Base-by-base conservation (phyloP, 129 eudicot species). In the Pseudognaphalium luteoalbum region DNA sequence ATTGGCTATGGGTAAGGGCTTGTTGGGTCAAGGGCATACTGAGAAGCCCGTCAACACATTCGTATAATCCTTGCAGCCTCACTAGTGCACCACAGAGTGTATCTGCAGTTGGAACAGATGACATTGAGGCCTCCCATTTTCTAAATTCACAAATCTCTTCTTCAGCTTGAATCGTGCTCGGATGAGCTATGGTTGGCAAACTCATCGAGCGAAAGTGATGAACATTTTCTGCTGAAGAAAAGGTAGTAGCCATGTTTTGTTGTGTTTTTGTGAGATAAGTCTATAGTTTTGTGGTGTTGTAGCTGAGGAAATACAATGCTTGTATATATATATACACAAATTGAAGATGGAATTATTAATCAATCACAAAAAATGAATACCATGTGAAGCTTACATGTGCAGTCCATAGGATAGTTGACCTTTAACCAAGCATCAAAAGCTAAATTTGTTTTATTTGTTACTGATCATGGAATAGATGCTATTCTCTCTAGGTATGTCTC, bases 101-200 rank as follows among this genome's bases (percentile, higher is more conserved):
- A 52, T 87, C 87, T 5, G 89, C 84, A n/a, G 91, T 73, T 14
- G 91, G 79, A 39, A 78, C 68, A 5, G 78, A 50, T 4, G 85
- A 65, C 20, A 77, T 80, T 20, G 82, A 71, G 15, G 80, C 80
- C 72, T 84, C 91, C 81, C 78, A 73, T 63, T 81, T 76, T 75
- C 76, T 70, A 58, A 87, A 75, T 15, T 87, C 86, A 76, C 76
- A 80, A 5, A 87, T 83, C 80, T 82, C 83, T 63, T 85, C 82
- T 74, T 85, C 87, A 1, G 87, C 79, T 51, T 78, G 85, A 51
- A 77, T 78, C 37, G 85, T 85, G 50, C 78, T 80, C 52, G 89
- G 85, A 74, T 87, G 86, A 52, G 88, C 84, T 54, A 84, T 25
- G 9, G 78, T 29, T 50, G 92, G 92, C 83, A 87, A 78, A 50